phyloP scores from a whole-genome alignment of 2,329 filamentous ascomycete species.

The Nannizziopsis barbatae region DNA sequence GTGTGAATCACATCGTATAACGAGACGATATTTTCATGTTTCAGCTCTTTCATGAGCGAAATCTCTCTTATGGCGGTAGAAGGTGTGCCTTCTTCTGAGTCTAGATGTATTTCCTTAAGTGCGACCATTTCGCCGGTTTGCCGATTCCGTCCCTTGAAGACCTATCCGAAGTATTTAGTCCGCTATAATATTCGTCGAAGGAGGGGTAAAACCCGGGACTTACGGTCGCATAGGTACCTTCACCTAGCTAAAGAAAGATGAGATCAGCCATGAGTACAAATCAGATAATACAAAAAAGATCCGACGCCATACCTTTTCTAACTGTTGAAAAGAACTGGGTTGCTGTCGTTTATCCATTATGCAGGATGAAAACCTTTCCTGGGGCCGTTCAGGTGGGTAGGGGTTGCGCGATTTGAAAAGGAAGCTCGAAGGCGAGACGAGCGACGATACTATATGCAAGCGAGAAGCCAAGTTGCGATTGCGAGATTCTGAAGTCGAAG shows the following conservation, averaged over 20 bases:
- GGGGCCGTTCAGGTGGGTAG: constrained; percentile 12
- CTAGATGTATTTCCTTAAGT: constrained; percentile 96
- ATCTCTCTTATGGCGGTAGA: constrained; percentile 97
- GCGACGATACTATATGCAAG: constrained; percentile 25
- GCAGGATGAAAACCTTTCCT: constrained; percentile 5
- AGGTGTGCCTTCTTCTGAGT: constrained; percentile 94
- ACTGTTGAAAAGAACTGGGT: constrained; percentile 95
- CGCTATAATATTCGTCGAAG: background rate
- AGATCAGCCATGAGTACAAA: background rate
- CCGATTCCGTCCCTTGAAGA: constrained; percentile 95
- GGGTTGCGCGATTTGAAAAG: constrained; percentile 23
- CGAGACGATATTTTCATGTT: constrained; percentile 95
- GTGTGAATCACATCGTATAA: constrained; percentile 99
- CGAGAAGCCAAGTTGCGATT: constrained; percentile 13
- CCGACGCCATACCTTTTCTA: constrained; percentile 58
- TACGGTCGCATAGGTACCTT: constrained; percentile 97
- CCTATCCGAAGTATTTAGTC: constrained; percentile 41
- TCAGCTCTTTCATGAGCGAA: constrained; percentile 97
- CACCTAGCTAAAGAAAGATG: constrained; percentile 53
- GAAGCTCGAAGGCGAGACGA: constrained; percentile 30
- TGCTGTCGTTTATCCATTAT: constrained; percentile 84
- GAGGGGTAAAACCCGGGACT: constrained; percentile 22
- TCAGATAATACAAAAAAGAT: constrained; percentile 1
- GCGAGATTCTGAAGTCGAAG: constrained; percentile 3
- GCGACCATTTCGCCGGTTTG: constrained; percentile 95